Conservation (phyloP, 2,329 filamentous ascomycete genomes). For the Ceratocystis cacaofunesta region DNA sequence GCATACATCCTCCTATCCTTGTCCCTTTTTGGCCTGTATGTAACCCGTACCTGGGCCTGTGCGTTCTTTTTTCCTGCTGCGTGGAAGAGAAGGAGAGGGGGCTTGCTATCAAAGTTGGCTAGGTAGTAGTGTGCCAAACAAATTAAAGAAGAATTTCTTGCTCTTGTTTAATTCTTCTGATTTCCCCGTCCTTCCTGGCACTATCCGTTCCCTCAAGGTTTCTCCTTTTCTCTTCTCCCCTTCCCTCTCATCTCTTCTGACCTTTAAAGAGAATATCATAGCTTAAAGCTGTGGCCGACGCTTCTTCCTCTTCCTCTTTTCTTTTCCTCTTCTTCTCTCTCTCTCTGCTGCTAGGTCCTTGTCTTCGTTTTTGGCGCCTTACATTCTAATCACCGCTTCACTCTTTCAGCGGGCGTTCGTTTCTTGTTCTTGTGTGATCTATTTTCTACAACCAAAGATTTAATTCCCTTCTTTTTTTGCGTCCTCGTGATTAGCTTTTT, state of each 20-base stretch:
- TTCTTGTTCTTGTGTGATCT: constrained; percentile 23
- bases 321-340: constrained; percentile 35
- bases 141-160: constrained; percentile 1
- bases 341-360: constrained; percentile 13
- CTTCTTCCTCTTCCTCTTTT: constrained; percentile 19
- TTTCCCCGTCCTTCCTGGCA: constrained; percentile 3
- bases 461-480: not conserved
- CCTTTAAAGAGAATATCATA: constrained; percentile 35
- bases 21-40: constrained; percentile 1
- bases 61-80: not conserved
- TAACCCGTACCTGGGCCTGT: constrained; percentile 5
- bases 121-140: not conserved
- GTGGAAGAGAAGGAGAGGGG: no score
- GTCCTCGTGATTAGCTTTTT: constrained; percentile 17
- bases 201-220: constrained; percentile 2
- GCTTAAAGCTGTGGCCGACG: constrained; percentile 32
- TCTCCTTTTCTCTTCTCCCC: constrained; percentile 13
- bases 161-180: not conserved
- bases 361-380: constrained; percentile 21
- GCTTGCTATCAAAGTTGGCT: not conserved
- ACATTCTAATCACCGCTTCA: constrained; percentile 51
- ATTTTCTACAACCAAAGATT: not conserved
- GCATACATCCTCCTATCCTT: not conserved
- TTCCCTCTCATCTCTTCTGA: constrained; percentile 23
- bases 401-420: constrained; percentile 78